A percentile compares a stretch with the other conserved stretches of the same genome.
Evolutionary conservation across 2,329 filamentous ascomycete species (phyloP).

Genomic region (Exophiala lecanii-corni): DNA sequence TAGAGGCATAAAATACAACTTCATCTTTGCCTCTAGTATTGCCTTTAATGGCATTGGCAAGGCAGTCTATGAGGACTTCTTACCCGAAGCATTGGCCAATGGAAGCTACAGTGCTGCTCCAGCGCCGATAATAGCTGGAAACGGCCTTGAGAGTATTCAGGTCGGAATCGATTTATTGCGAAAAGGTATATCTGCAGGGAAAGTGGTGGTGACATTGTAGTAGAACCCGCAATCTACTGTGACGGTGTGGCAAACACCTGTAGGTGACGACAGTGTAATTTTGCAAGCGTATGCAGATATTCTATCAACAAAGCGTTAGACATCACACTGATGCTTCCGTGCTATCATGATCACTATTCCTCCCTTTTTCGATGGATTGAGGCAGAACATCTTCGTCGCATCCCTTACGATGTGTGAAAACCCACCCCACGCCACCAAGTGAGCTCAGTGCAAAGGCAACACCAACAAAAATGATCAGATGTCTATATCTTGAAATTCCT

Average conservation of each 20-base stretch:
- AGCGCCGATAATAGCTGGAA: slow-evolving; percentile 36
- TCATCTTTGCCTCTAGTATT: slow-evolving; percentile 18
- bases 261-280: too few relatives aligned
- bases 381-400: too few relatives aligned
- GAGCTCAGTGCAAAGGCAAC: not conserved
- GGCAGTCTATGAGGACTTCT: slow-evolving; percentile 37
- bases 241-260: too few relatives aligned
- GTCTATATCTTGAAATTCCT: not conserved
- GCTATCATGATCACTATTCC: too few relatives aligned
- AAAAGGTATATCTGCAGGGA: slow-evolving; percentile 41
- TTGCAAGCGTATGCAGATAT: too few relatives aligned
- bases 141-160: slow-evolving; percentile 42
- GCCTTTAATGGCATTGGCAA: slow-evolving; percentile 22
- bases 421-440: not conserved
- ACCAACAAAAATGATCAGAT: not conserved
- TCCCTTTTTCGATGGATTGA: too few relatives aligned
- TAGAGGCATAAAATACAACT: slow-evolving; percentile 22
- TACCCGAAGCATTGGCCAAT: slow-evolving; percentile 36
- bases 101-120: slow-evolving; percentile 38
- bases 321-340: too few relatives aligned
- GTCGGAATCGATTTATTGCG: slow-evolving; percentile 36
- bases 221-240: too few relatives aligned
- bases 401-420: not conserved
- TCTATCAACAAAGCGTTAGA: too few relatives aligned
- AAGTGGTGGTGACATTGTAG: slow-evolving; percentile 35